Evolutionary conservation across 148 eudicot species (phyloP).

Genomic region (Diospyros lotus): DNA sequence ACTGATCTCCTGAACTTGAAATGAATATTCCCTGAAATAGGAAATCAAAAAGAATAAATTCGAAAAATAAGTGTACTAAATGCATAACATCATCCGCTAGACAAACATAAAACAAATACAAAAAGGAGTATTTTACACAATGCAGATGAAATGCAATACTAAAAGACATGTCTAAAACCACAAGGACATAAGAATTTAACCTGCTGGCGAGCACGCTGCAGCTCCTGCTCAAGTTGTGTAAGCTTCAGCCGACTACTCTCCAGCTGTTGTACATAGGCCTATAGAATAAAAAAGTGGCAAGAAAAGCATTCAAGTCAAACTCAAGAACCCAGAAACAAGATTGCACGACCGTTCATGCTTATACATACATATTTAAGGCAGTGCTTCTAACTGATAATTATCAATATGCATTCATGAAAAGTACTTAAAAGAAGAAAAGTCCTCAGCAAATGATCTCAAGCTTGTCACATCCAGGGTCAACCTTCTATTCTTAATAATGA

Average conservation of each 20-base stretch:
- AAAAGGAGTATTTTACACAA: neutral
- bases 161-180: neutral
- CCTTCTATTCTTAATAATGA: too few relatives aligned
- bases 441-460: too few relatives aligned
- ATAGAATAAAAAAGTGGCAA: neutral
- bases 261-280: constrained; percentile 29
- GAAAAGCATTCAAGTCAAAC: too few relatives aligned
- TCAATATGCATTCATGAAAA: too few relatives aligned
- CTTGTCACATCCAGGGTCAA: too few relatives aligned
- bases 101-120: neutral
- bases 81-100: neutral
- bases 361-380: too few relatives aligned
- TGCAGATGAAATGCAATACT: too few relatives aligned
- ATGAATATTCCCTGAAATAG: constrained; percentile 58
- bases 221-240: constrained; percentile 30
- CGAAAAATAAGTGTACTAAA: neutral
- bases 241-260: constrained; percentile 27
- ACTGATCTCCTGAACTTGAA: constrained; percentile 69
- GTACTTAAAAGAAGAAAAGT: too few relatives aligned
- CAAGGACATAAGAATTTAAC: neutral
- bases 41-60: constrained; percentile 4
- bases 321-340: too few relatives aligned
- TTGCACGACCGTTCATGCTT: too few relatives aligned
- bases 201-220: constrained; percentile 30
- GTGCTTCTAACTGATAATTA: too few relatives aligned